Evolutionary conservation across 768 basidiomycete genomes (phyloP).

Genomic region (Sistotremastrum suecicum): DNA sequence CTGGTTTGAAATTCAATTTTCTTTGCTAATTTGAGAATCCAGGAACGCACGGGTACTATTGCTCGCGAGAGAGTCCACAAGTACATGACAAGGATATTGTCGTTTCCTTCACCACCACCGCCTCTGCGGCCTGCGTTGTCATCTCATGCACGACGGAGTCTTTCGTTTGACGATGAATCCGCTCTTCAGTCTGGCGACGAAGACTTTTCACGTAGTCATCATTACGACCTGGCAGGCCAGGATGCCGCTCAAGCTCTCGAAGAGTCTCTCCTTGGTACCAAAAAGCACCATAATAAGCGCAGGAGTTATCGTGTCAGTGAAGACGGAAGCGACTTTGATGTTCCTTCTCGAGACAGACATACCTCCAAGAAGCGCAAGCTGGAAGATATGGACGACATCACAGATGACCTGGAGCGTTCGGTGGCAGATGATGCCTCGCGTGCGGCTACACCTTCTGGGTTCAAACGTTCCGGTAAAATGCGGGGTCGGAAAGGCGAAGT

Average conservation of each 20-base stretch:
- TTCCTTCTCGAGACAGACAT: constrained; percentile 25
- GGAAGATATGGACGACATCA: constrained; percentile 22
- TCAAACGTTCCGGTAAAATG: constrained; percentile 28
- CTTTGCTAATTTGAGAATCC: background rate
- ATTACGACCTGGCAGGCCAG: constrained; percentile 20
- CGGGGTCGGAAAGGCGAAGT: constrained; percentile 29
- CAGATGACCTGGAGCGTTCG: constrained; percentile 37
- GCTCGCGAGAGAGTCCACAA: constrained; percentile 45
- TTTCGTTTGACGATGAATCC: background rate
- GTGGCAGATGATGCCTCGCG: constrained; percentile 22
- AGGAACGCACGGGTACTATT: constrained; percentile 60
- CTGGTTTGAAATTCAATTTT: background rate
- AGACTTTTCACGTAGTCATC: constrained; percentile 11
- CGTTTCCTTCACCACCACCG: background rate
- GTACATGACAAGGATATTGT: constrained; percentile 33
- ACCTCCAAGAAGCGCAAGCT: constrained; percentile 50
- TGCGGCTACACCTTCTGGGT: constrained; percentile 19
- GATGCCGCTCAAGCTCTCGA: constrained; percentile 47
- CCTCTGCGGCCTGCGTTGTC: constrained; percentile 1
- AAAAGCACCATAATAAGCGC: constrained; percentile 38
- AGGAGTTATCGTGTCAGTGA: constrained; percentile 35
- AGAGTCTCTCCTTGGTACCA: constrained; percentile 37
- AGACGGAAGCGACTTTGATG: constrained; percentile 42
- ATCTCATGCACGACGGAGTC: constrained; percentile 3
- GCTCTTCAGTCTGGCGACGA: constrained; percentile 8